Conservation (phyloP, 139 green algal species). For the Spirogloea muscicola region DNA sequence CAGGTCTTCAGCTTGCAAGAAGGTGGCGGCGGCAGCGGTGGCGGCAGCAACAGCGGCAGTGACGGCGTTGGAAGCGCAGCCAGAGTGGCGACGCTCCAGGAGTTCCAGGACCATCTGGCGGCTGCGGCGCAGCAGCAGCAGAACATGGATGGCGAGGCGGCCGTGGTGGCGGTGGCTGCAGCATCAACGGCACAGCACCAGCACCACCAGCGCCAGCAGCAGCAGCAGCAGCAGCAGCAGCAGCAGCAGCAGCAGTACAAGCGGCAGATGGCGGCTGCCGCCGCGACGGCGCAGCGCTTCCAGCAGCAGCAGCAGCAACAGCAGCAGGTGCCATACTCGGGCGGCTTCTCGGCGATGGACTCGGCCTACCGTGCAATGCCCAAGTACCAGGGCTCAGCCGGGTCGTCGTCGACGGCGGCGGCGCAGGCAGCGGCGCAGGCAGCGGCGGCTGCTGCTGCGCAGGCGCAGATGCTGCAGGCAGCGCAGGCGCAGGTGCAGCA, state of each 20-base stretch:
- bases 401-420: background rate
- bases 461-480: background rate
- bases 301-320: constrained; percentile 30
- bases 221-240: constrained; percentile 38
- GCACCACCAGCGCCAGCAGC: constrained; percentile 32
- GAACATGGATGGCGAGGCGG: too few relatives aligned
- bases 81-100: too few relatives aligned
- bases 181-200: constrained; percentile 40
- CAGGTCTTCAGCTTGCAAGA: too few relatives aligned
- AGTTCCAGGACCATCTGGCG: too few relatives aligned
- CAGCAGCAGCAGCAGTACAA: constrained; percentile 35
- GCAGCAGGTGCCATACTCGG: constrained; percentile 20
- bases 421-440: constrained; percentile 5
- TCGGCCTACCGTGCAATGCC: background rate
- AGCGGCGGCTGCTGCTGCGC: background rate
- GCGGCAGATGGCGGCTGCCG: constrained; percentile 14
- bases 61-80: constrained; percentile 40
- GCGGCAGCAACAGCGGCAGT: constrained; percentile 38
- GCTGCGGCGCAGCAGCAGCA: too few relatives aligned
- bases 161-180: constrained; percentile 20
- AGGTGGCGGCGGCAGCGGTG: constrained; percentile 21
- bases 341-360: too few relatives aligned
- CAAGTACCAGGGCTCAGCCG: constrained; percentile 2
- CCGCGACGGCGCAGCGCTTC: background rate
- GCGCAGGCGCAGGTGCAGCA: constrained; percentile 9